Base-by-base conservation (phyloP, 108 stramenopile genomes). In the Mayamaea pseudoterrestris region DNA sequence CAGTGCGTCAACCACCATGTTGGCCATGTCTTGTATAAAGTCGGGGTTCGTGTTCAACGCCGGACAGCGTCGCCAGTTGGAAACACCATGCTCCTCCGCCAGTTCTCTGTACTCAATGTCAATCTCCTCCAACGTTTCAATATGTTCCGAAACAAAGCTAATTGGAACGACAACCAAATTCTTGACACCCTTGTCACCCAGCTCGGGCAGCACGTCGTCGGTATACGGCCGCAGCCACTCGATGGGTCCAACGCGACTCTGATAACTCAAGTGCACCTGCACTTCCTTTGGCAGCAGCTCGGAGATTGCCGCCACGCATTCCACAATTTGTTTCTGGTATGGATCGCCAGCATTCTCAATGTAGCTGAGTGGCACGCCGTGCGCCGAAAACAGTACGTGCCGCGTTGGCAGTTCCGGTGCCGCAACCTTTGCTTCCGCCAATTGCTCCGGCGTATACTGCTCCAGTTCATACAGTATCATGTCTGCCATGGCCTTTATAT, bases 61-160 rank as follows among this genome's bases (percentile, higher is more conserved):
- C 8, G 96, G 95, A 45, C 90, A 91, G 26, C 93, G 69, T 24
- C 84, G 46, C 89, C 94, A 97, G 50, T 93, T 81, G 23, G 60
- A 60, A 27, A 95, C 79, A 23, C 97, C 98, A 32, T 71, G 73
- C 55, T 96, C 89, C 57, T 94, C 69, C 22, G 98, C 98, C 29
- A 98, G 55, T 59, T 98, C 96, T 24, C 91, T 66, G 59, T 99
- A 99, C 68, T 99, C 98, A 53, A 97, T 92, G 73, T 97, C 98
- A 59, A 99, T 97, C 62, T 99, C 98, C 74, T 96, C 97, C 53
- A 99, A 76, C 9, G 98, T 99, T 58, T 99, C 97, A 57, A 99
- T 99, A 65, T 99, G 98, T 66, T 99, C 98, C 39, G 82, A 86
- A 23, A 98, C 97, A 62, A 99, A 99, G 50, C 82, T 84, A 46